Base-by-base conservation (phyloP, 305 asterid genomes). In the Rubia tinctorum region DNA sequence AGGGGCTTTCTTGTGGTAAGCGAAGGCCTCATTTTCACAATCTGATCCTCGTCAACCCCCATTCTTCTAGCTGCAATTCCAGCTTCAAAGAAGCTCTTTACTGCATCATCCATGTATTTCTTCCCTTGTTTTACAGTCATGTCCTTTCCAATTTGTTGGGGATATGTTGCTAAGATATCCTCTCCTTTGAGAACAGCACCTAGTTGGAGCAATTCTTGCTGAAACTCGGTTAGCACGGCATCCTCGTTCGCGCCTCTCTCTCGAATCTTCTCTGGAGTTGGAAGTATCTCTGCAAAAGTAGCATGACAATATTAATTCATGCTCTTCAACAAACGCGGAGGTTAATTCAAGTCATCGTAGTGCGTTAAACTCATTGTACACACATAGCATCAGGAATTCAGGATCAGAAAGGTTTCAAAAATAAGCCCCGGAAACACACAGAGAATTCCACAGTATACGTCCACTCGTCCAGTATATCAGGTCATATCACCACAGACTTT, bases 111-210 rank as follows among this genome's bases (percentile, higher is more conserved):
- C 86, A 94, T 84, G 80, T 89, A 94, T 20, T 75, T 80, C 72
- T 85, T 90, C 78, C 90, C 99, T 83, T 89, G 74, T 53, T 82
- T 85, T 8, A 94, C 96, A 0, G 78, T 90, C 98, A 90, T 89
- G 7, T 87, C 79, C 68, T 85, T 79, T 4, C 89, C 97, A n/a
- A 90, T 78, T 68, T 79, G 85, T 22, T 71, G 79, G 0, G 83
- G 93, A 56, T 66, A 86, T 27, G 84, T 79, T 4, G 93, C 80
- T 37, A 90, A 73, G 4, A 86, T 74, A 67, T 90, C 69, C 12
- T 94, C 97, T 34, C 98, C 99, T 68, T 90, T 92, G 8, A 92
- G 74, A 40, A 89, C 99, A 0, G 99, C 95, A 0, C 95, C 98
- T 3, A 91, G 96, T 71, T 91, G 98, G 7, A 90, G 72, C 60